A percentile compares a stretch with the other conserved stretches of the same genome.
Evolutionary conservation across 2,329 filamentous ascomycete genomes (phyloP).

Genomic region (Chalaropsis ovoidea): DNA sequence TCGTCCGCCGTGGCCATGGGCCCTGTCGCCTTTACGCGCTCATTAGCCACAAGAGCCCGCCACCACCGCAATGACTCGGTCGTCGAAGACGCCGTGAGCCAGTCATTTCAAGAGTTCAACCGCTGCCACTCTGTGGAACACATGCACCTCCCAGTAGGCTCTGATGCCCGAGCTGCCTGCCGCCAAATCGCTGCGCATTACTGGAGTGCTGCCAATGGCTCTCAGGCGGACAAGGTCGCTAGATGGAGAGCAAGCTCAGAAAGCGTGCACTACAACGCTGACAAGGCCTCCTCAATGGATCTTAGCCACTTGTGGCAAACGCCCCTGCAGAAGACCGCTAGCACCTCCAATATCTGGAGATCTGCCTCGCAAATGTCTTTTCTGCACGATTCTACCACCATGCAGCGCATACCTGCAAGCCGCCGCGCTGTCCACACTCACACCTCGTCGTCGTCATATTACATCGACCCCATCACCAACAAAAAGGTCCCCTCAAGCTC

Average conservation of each 20-base stretch:
- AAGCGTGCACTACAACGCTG: conserved; percentile 23
- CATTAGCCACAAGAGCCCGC: conserved; percentile 22
- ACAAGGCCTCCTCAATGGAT: conserved; percentile 16
- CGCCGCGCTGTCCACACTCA: conserved; percentile 21
- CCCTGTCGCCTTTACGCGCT: conserved; percentile 20
- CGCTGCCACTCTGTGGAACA: conserved; percentile 21
- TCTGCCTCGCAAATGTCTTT: conserved; percentile 23
- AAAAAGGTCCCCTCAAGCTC: background rate
- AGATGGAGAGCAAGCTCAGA: conserved; percentile 25
- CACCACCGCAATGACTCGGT: conserved; percentile 20
- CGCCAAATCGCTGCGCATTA: conserved; percentile 25
- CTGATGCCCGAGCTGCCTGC: conserved; percentile 21
- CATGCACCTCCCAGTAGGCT: conserved; percentile 24
- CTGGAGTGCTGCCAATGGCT: conserved; percentile 24
- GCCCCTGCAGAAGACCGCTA: conserved; percentile 23
- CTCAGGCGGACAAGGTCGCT: conserved; percentile 23
- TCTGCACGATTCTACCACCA: conserved; percentile 14
- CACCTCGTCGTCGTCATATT: background rate
- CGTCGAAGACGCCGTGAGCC: conserved; percentile 9
- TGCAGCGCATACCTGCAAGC: conserved; percentile 17
- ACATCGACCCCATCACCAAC: conserved; percentile 14
- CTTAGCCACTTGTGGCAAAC: conserved; percentile 24
- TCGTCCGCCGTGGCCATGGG: conserved; percentile 21
- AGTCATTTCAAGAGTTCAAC: conserved; percentile 14
- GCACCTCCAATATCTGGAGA: conserved; percentile 19